Evolutionary conservation across 805 yeast species (phyloP), one percentile per base, ranked within the genome.

Genomic region (Candida sithepensis): DNA sequence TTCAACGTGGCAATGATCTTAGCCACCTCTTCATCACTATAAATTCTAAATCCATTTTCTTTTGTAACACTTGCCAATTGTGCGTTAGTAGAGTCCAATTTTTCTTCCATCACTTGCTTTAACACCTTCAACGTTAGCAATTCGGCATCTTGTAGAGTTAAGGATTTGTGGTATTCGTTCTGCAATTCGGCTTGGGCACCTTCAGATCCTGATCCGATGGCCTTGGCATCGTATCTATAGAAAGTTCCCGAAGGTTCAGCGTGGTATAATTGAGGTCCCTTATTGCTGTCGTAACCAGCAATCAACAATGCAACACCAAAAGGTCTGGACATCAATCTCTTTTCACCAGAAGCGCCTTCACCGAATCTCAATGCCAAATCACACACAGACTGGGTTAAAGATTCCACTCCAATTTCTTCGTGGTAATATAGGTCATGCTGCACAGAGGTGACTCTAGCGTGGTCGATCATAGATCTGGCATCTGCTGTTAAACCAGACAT

Each of bases 171-270:
- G 71, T 94, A 94, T 71, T 94, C 97, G 63, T 91, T 92, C 68
- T 91, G 97, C 63, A 94, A 76, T 68, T 94, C 99, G 2, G 97
- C 85, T 70, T 95, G 99, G 1, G 99, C 99, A 54, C 99, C 99
- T 70, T 94, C 99, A 14, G 96, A 87, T 19, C 99, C 99, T 1
- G 97, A 88, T 13, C 99, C 99, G 61, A 95, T 94, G 12, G 99
- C 99, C 71, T 94, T 95, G 24, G 99, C 99, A 62, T 94, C 97
- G 66, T 94, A 94, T 69, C 94, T 82, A 72, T 94, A 95, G 60
- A 90, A 94, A 1, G 99, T 94, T 49, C 99, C 99, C 13, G 96
- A 88, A 36, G 99, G 99, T 70, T 94, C 99, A n/a, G 98, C 96
- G 67, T 94, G 97, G 66, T 88, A 88, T 58, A 94, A 78, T 68